A percentile compares a stretch with the other conserved stretches of the same genome.
phyloP scores from a whole-genome alignment of 805 yeast genomes.

The Barnettozyma vustinii region DNA sequence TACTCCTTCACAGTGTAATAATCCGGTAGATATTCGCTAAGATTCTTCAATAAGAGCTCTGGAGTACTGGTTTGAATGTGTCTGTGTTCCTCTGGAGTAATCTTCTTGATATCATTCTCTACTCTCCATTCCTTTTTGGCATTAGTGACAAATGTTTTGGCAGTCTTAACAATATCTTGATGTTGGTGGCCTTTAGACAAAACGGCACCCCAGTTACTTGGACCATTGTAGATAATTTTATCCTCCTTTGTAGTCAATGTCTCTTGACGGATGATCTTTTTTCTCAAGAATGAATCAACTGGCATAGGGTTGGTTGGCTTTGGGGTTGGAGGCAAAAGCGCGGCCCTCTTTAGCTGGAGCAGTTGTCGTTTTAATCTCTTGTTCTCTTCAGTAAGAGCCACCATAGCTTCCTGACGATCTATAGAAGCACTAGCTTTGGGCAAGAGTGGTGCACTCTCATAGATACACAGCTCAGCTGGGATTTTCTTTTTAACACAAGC shows the following conservation, averaged over 20 bases:
- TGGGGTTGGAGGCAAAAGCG: neutral
- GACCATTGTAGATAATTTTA: slow-evolving; percentile 16
- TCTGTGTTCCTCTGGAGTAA: slow-evolving; percentile 6
- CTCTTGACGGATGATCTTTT: slow-evolving; percentile 6
- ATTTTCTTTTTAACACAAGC: slow-evolving; percentile 20
- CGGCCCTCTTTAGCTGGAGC: slow-evolving; percentile 7
- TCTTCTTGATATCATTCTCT: slow-evolving; percentile 10
- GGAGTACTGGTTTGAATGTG: slow-evolving; percentile 10
- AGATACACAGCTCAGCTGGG: slow-evolving; percentile 22
- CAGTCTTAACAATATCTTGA: slow-evolving; percentile 10
- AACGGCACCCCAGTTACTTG: slow-evolving; percentile 20
- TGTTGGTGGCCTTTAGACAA: slow-evolving; percentile 3
- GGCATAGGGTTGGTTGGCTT: neutral
- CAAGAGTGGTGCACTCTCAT: slow-evolving; percentile 26
- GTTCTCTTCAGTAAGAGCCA: slow-evolving; percentile 15
- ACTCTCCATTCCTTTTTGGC: slow-evolving; percentile 20
- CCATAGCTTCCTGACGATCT: slow-evolving; percentile 11
- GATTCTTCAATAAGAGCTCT: slow-evolving; percentile 8
- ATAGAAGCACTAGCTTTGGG: slow-evolving; percentile 20
- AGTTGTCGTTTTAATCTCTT: slow-evolving; percentile 14
- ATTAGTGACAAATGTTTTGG: slow-evolving; percentile 12
- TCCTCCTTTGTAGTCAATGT: slow-evolving; percentile 7
- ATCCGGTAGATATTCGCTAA: slow-evolving; percentile 18
- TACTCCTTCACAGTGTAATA: slow-evolving; percentile 14
- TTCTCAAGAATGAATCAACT: neutral